phyloP scores from a whole-genome alignment of 306 rosid species.

The Nissolia schottii region DNA sequence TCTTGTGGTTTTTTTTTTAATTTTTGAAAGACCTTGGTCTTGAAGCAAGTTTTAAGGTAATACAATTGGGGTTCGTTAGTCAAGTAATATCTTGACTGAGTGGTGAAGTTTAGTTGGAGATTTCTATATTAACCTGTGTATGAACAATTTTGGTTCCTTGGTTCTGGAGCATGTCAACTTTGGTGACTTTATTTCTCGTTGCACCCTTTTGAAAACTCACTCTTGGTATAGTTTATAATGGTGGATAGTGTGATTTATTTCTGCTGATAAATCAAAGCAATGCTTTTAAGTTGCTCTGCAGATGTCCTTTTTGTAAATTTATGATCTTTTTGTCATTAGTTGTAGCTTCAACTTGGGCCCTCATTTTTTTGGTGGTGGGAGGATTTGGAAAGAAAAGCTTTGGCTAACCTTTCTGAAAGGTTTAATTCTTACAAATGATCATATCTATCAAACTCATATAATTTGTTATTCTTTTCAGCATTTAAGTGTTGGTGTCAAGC shows the following conservation, averaged over 20 bases:
- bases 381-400: neutral
- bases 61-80: neutral
- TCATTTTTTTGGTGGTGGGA: neutral
- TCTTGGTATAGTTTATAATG: slow-evolving; percentile 11
- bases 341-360: neutral
- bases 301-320: slow-evolving; percentile 15
- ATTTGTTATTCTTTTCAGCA: slow-evolving; percentile 57
- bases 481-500: slow-evolving; percentile 99
- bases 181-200: neutral
- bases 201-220: neutral
- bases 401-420: neutral
- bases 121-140: slow-evolving; percentile 1
- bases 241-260: neutral
- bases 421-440: neutral
- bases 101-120: slow-evolving; percentile 2
- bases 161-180: slow-evolving; percentile 2
- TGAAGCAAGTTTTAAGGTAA: neutral
- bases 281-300: slow-evolving; percentile 9
- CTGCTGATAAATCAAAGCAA: neutral
- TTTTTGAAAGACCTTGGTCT: neutral
- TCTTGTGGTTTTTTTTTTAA: slow-evolving; percentile 4
- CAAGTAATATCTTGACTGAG: slow-evolving; percentile 19
- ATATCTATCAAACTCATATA: slow-evolving; percentile 6
- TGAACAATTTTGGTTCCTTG: slow-evolving; percentile 7
- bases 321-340: slow-evolving; percentile 10